Percentiles rank a stretch among this genome's conserved stretches.
phyloP scores from a whole-genome alignment of 768 basidiomycete species.

The Lanmaoa rubissima region DNA sequence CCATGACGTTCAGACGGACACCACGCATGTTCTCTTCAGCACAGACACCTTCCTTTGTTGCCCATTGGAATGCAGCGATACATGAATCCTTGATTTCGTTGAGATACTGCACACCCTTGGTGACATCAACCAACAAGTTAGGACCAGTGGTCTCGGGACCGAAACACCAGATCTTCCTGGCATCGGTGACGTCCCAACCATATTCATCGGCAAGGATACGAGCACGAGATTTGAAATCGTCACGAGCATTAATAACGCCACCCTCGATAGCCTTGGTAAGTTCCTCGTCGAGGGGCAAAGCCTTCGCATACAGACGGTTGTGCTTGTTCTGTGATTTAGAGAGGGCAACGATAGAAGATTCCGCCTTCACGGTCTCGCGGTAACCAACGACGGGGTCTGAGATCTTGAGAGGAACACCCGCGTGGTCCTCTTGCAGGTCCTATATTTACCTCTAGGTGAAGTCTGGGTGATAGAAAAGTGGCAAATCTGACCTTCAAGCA shows the following conservation, averaged over 20 bases:
- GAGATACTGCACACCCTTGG: conserved; percentile 98
- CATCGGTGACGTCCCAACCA: conserved; percentile 99
- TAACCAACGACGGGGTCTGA: conserved; percentile 98
- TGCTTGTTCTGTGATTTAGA: conserved; percentile 99
- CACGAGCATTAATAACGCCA: conserved; percentile 84
- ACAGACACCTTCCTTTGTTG: conserved; percentile 95
- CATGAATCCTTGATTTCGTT: conserved; percentile 99
- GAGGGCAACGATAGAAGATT: conserved; percentile 93
- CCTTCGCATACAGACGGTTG: conserved; percentile 96
- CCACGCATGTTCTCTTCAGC: conserved; percentile 99
- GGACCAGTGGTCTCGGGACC: conserved; percentile 97
- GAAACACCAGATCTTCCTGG: conserved; percentile 99
- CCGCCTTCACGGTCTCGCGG: conserved; percentile 94
- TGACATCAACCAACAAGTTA: conserved; percentile 95
- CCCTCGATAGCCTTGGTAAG: conserved; percentile 88
- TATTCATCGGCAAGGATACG: conserved; percentile 94
- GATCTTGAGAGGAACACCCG: conserved; percentile 97
- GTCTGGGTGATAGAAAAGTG: not conserved
- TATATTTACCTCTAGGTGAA: conserved; percentile 28
- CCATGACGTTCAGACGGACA: conserved; percentile 91
- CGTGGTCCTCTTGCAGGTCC: conserved; percentile 99
- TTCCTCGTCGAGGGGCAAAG: conserved; percentile 91
- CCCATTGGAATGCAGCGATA: conserved; percentile 99
- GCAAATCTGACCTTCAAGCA: conserved; percentile 79
- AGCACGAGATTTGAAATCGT: conserved; percentile 97